These are phyloP conservation scores for Candida multigemmis DNA, from an alignment of 805 yeast species.

Conservation along the genomic window DNA sequence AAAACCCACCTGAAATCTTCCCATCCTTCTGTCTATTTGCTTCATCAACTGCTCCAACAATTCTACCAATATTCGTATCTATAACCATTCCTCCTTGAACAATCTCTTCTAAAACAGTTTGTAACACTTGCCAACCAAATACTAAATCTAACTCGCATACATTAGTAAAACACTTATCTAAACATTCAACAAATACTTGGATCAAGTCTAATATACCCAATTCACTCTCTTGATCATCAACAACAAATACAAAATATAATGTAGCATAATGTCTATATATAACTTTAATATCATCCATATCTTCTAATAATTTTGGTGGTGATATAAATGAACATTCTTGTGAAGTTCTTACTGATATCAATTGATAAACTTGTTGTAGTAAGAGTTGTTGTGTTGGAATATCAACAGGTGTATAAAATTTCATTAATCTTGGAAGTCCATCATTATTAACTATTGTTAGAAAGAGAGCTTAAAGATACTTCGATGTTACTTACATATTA, in stretches of 20 bases:
- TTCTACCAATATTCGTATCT: conserved; percentile 75
- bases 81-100: conserved; percentile 98
- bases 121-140: conserved; percentile 97
- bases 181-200: conserved; percentile 92
- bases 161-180: conserved; percentile 86
- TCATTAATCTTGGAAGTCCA: conserved; percentile 81
- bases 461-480: conserved; percentile 2
- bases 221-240: conserved; percentile 93
- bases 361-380: conserved; percentile 71
- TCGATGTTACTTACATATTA: conserved; percentile 52
- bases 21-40: conserved; percentile 44
- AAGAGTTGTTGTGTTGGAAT: conserved; percentile 72
- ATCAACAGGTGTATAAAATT: conserved; percentile 89
- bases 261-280: conserved; percentile 94
- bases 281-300: conserved; percentile 70
- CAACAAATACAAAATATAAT: conserved; percentile 89
- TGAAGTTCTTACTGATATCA: conserved; percentile 62
- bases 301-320: conserved; percentile 73
- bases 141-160: conserved; percentile 95
- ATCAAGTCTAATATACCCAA: conserved; percentile 88
- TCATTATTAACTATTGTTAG: conserved; percentile 66
- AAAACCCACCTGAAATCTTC: conserved; percentile 8
- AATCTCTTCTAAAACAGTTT: conserved; percentile 84
- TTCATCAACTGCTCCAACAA: conserved; percentile 77
- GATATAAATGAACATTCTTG: conserved; percentile 84